Evolutionary conservation across 805 yeast genomes (phyloP).

Genomic region (Candida nonsorbophila): DNA sequence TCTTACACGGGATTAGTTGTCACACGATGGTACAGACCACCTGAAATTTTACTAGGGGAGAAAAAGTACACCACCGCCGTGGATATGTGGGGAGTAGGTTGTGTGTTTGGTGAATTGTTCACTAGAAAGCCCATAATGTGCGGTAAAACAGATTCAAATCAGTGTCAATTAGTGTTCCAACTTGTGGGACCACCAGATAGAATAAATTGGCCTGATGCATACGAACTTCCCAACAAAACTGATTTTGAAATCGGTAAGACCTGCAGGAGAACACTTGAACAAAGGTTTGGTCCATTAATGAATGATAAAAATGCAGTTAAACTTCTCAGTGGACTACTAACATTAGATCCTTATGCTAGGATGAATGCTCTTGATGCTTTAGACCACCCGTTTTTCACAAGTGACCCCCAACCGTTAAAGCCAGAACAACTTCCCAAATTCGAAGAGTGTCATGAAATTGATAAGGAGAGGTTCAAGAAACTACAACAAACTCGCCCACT

Average conservation of each 20-base stretch:
- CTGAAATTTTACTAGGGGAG: constrained; percentile 85
- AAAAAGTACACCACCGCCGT: constrained; percentile 86
- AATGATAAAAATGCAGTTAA: constrained; percentile 44
- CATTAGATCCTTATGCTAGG: constrained; percentile 67
- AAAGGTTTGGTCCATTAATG: constrained; percentile 41
- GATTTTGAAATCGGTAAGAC: constrained; percentile 42
- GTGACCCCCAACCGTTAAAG: constrained; percentile 59
- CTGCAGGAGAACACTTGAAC: constrained; percentile 42
- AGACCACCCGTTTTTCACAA: constrained; percentile 60
- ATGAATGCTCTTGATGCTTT: constrained; percentile 78
- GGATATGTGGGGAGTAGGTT: constrained; percentile 97
- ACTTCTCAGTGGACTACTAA: constrained; percentile 57
- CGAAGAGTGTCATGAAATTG: constrained; percentile 88
- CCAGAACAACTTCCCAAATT: constrained; percentile 57
- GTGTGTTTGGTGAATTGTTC: constrained; percentile 90
- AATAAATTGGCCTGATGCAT: constrained; percentile 57
- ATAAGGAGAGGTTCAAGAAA: constrained; percentile 54
- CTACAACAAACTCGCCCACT: constrained; percentile 12
- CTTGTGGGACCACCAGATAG: constrained; percentile 75
- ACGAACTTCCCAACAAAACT: constrained; percentile 50
- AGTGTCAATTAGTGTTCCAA: constrained; percentile 74
- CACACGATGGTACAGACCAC: constrained; percentile 97
- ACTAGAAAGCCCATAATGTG: constrained; percentile 75
- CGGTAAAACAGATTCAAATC: constrained; percentile 84
- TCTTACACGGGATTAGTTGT: constrained; percentile 69